Conservation (phyloP, 495 filamentous ascomycete genomes). For the Aspergillus nanangensis region DNA sequence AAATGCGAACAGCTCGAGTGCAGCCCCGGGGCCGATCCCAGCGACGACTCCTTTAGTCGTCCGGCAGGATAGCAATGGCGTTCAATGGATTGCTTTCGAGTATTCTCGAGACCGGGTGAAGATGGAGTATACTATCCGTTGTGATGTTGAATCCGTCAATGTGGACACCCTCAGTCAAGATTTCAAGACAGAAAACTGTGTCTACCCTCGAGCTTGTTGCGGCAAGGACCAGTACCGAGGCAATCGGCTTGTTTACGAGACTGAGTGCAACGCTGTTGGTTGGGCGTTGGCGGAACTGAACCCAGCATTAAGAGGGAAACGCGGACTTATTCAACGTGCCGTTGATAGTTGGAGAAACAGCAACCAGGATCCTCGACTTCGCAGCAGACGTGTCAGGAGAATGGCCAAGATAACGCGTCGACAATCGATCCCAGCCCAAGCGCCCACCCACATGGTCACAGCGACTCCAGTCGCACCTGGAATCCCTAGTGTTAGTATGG, state of each 20-base stretch:
- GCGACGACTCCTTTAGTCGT: constrained; percentile 95
- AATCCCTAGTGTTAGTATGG: constrained; percentile 46
- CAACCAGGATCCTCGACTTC: constrained; percentile 88
- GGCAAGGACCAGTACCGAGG: constrained; percentile 93
- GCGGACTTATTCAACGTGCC: constrained; percentile 91
- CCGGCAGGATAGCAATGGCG: constrained; percentile 90
- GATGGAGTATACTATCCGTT: constrained; percentile 99
- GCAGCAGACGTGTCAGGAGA: constrained; percentile 84
- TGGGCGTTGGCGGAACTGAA: constrained; percentile 96
- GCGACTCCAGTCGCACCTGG: constrained; percentile 48
- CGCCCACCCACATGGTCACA: constrained; percentile 48
- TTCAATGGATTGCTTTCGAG: constrained; percentile 99
- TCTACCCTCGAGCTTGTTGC: constrained; percentile 94
- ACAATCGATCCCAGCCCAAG: constrained; percentile 42
- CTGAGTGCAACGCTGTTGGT: constrained; percentile 96
- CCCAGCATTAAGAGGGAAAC: constrained; percentile 82
- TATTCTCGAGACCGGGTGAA: constrained; percentile 97
- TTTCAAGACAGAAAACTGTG: constrained; percentile 97
- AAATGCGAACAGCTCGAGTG: constrained; percentile 65
- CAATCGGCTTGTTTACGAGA: constrained; percentile 93
- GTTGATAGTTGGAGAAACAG: constrained; percentile 99
- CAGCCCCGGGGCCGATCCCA: constrained; percentile 97
- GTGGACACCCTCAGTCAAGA: constrained; percentile 78
- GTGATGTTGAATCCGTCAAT: constrained; percentile 94
- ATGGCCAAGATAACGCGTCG: constrained; percentile 93